Evolutionary conservation across 2,329 filamentous ascomycete genomes (phyloP).

Genomic region (Aspergillus bombycis): DNA sequence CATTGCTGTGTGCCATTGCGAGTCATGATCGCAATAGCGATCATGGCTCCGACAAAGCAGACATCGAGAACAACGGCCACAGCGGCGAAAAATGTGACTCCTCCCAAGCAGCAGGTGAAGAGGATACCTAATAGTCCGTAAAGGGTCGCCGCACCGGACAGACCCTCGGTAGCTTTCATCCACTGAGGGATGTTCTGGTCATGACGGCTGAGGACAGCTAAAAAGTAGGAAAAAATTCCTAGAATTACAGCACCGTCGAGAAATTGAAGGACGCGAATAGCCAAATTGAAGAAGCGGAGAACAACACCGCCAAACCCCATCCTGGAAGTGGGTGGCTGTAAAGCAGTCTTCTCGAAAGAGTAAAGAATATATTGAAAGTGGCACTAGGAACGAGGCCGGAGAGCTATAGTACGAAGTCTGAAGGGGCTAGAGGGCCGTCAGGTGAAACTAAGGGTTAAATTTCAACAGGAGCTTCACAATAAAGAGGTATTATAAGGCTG

Average conservation of each 20-base stretch:
- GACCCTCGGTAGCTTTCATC: conserved; percentile 74
- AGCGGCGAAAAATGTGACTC: conserved; percentile 71
- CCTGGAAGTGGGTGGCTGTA: conserved; percentile 26
- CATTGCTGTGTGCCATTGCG: conserved; percentile 70
- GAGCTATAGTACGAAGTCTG: not conserved
- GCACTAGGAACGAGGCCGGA: not conserved
- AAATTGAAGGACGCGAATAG: conserved; percentile 75
- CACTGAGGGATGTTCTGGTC: conserved; percentile 64
- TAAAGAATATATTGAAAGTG: not conserved
- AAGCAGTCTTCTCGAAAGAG: not conserved
- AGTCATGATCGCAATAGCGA: conserved; percentile 79
- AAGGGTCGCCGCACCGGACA: conserved; percentile 72
- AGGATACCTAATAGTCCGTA: conserved; percentile 75
- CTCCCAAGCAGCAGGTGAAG: conserved; percentile 78
- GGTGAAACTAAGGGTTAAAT: not conserved
- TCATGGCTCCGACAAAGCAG: conserved; percentile 74
- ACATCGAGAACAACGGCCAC: conserved; percentile 76
- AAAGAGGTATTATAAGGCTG: conserved; percentile 11
- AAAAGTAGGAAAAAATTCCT: conserved; percentile 81
- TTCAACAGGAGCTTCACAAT: not conserved
- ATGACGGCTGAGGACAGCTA: conserved; percentile 71
- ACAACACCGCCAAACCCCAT: conserved; percentile 65
- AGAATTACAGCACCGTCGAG: conserved; percentile 73
- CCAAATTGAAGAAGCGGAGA: conserved; percentile 71
- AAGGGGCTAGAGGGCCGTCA: not conserved